Evolutionary conservation across 352 stramenopile species (phyloP).

Genomic region (Pythium aquatile): DNA sequence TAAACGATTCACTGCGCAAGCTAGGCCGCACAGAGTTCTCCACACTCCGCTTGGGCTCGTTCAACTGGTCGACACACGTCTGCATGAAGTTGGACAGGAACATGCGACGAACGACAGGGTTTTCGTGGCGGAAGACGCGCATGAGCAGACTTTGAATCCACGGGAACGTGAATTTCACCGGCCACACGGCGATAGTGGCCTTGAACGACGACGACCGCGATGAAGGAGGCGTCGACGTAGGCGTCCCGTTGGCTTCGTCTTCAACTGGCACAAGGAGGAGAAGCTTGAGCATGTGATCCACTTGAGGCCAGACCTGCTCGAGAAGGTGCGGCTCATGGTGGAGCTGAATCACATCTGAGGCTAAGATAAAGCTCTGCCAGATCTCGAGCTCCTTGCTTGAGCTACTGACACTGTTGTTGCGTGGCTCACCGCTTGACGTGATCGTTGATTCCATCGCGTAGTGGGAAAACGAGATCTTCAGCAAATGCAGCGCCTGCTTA

Average conservation of each 20-base stretch:
- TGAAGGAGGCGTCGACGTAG: neutral
- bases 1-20: constrained; percentile 31
- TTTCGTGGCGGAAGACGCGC: constrained; percentile 75
- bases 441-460: constrained; percentile 29
- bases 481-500: constrained; percentile 68
- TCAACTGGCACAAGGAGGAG: constrained; percentile 18
- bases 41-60: constrained; percentile 5
- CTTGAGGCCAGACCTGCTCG: constrained; percentile 81
- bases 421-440: constrained; percentile 1
- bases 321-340: constrained; percentile 82
- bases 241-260: neutral
- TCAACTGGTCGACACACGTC: constrained; percentile 21
- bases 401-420: neutral
- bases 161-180: constrained; percentile 64
- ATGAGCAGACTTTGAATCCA: constrained; percentile 75
- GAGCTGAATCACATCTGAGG: constrained; percentile 81
- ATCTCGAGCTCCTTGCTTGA: constrained; percentile 23
- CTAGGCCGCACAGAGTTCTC: neutral
- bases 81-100: constrained; percentile 75
- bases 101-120: constrained; percentile 67
- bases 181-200: constrained; percentile 29
- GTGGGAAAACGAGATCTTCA: constrained; percentile 65
- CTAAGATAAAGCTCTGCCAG: constrained; percentile 73
- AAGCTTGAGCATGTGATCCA: constrained; percentile 46
- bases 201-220: neutral